Evolutionary conservation across 73 alveolate genomes (phyloP), one percentile per base, ranked within the genome.

Genomic region (Paramecium sonneborni): DNA sequence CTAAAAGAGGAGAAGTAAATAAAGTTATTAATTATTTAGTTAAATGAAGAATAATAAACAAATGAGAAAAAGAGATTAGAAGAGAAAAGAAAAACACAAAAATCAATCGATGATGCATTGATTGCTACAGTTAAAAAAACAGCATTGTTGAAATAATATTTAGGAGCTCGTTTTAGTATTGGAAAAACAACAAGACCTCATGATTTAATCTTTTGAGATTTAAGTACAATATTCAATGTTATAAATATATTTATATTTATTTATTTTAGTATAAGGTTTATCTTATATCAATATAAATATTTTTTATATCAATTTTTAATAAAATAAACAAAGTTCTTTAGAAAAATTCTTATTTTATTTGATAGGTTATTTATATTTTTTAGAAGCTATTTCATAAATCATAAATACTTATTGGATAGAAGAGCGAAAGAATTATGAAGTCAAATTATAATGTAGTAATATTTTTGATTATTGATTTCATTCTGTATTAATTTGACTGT

Each of bases 131-230:
- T 86, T 85, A 86, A 86, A 69, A 86, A 86, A 76, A 76, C 72
- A 37, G 38, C 57, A 57, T 52, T 39, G 26, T 62, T 86, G 67
- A 86, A 86, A 76, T 62, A 86, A 72, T 86, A 86, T 86, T 57
- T 86, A 21, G 93, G 88, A 5, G 84, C 93, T 56, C 69, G 85
- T 55, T 86, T 86, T 88, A 86, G 74, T 57, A 26, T 86, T 38
- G 46, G 57, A 26, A 86, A 62, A 72, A 86, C 84, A 48, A 57
- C 68, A 46, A 86, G 87, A 86, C 93, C 93, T 85, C 93, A 86
- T 76, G 93, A 86, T 57, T 41, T 86, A 41, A 24, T 62, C 69
- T 86, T 86, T 70, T 86, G 93, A 86, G 88, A 20, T 24, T 58
- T 32, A 24, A 52, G 68, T 52, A 52, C 68, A 52, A 15, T 35